Evolutionary conservation across 768 basidiomycete genomes (phyloP).

Genomic region (Panellus pusillus): DNA sequence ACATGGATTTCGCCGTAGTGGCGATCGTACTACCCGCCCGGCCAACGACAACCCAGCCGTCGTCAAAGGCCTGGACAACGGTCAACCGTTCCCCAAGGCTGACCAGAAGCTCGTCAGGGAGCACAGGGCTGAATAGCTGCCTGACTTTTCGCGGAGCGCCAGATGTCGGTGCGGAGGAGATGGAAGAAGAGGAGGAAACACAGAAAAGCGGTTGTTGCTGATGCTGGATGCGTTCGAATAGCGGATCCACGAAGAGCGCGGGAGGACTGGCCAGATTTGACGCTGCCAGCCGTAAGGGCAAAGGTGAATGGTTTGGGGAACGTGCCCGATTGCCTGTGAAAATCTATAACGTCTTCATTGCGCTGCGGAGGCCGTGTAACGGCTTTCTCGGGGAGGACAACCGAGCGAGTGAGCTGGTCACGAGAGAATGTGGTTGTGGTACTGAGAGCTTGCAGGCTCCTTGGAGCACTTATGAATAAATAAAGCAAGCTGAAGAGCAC

Average conservation of each 20-base stretch:
- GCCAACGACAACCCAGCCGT: constrained; percentile 79
- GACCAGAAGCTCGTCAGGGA: constrained; percentile 72
- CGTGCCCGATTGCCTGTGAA: constrained; percentile 42
- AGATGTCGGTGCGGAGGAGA: constrained; percentile 31
- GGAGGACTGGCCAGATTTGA: constrained; percentile 23
- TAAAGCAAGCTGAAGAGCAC: background rate
- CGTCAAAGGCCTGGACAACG: constrained; percentile 68
- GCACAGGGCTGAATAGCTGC: constrained; percentile 65
- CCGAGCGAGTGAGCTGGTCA: constrained; percentile 39
- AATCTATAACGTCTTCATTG: constrained; percentile 44
- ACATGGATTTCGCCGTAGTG: constrained; percentile 38
- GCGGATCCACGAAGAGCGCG: constrained; percentile 30
- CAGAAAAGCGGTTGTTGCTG: constrained; percentile 40
- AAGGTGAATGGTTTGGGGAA: constrained; percentile 46
- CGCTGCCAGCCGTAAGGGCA: constrained; percentile 31
- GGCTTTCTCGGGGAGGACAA: constrained; percentile 56
- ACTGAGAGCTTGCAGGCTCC: constrained; percentile 5
- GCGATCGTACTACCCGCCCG: constrained; percentile 42
- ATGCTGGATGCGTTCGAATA: constrained; percentile 32
- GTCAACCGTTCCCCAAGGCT: constrained; percentile 58
- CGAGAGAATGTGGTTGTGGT: constrained; percentile 38
- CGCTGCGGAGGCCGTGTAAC: constrained; percentile 34
- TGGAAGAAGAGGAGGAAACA: constrained; percentile 39
- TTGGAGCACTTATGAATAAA: background rate
- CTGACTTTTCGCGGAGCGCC: constrained; percentile 54